Conservation (phyloP, 768 basidiomycete species). For the Cyathus striatus region DNA sequence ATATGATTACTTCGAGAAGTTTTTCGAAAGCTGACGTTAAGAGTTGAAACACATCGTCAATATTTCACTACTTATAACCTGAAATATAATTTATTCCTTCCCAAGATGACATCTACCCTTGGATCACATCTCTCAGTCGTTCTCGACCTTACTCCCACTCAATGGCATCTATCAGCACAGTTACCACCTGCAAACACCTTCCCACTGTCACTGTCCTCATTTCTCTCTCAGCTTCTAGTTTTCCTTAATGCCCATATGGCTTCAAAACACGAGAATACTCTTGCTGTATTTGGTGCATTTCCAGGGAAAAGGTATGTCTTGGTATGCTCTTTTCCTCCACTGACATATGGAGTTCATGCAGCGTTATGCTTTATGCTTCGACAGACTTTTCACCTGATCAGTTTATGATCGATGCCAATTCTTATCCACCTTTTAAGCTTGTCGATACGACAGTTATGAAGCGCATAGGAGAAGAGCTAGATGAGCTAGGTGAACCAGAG, state of each 20-base stretch:
- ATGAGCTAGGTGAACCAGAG: conserved; percentile 38
- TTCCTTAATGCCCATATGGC: conserved; percentile 95
- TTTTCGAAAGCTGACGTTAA: no score
- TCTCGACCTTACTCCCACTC: conserved; percentile 78
- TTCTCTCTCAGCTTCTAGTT: conserved; percentile 81
- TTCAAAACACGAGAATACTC: conserved; percentile 83
- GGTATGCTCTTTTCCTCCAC: conserved; percentile 9
- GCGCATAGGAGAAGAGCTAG: conserved; percentile 60
- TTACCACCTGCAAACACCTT: conserved; percentile 34
- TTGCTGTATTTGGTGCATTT: conserved; percentile 89
- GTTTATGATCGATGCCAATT: conserved; percentile 61
- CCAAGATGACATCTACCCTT: no score
- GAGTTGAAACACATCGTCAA: no score
- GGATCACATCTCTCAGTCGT: conserved; percentile 73
- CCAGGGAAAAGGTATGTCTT: conserved; percentile 80
- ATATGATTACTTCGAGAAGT: no score
- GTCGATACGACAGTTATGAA: conserved; percentile 65
- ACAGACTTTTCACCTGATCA: conserved; percentile 36
- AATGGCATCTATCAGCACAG: conserved; percentile 73
- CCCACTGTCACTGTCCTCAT: conserved; percentile 60
- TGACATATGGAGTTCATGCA: conserved; percentile 1
- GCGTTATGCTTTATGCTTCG: conserved; percentile 76
- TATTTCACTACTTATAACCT: no score
- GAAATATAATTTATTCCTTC: no score
- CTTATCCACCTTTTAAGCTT: conserved; percentile 78